phyloP scores from a whole-genome alignment of 148 eudicot species.

The Vaccinium myrtillus region DNA sequence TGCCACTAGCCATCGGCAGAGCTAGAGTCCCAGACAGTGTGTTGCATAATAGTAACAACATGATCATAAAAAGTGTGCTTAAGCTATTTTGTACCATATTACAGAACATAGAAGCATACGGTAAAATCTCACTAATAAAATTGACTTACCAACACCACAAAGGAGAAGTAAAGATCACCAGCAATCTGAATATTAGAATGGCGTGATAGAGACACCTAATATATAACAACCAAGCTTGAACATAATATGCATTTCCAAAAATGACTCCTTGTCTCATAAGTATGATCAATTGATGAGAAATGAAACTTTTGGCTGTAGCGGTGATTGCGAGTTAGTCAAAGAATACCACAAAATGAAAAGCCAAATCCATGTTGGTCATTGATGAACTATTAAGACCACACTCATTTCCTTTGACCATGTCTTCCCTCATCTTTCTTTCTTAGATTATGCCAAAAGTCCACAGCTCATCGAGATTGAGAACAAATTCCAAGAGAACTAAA shows the following conservation, averaged over 20 bases:
- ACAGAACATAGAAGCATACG: neutral
- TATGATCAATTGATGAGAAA: neutral
- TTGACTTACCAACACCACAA: neutral
- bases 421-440: constrained; percentile 1
- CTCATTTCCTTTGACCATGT: neutral
- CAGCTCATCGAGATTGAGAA: neutral
- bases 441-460: neutral
- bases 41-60: neutral
- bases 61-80: neutral
- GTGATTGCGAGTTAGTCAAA: neutral
- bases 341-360: neutral
- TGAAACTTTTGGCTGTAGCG: neutral
- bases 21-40: neutral
- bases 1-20: neutral
- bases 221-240: neutral
- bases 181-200: neutral
- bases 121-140: neutral
- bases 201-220: neutral
- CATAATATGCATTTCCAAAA: neutral
- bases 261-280: neutral
- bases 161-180: neutral
- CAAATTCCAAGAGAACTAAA: neutral
- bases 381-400: neutral
- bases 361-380: neutral
- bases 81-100: neutral